These are phyloP conservation scores for Obba rivulosa DNA, from an alignment of 768 basidiomycete species.

Conservation along the genomic window DNA sequence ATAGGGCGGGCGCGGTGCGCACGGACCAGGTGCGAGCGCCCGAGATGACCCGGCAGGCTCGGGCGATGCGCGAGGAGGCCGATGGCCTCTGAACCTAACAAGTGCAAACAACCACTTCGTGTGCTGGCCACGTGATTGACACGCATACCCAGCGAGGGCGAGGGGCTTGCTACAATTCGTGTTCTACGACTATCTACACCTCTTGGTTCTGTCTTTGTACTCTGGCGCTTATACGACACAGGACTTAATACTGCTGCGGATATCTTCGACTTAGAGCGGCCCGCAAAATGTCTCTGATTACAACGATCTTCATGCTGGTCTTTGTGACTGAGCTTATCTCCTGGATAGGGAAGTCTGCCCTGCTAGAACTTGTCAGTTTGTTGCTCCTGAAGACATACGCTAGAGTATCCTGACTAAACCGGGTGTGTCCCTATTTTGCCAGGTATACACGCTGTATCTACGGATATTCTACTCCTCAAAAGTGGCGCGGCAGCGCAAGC, in stretches of 20 bases:
- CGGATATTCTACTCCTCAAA: constrained; percentile 55
- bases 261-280: neutral
- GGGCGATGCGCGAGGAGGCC: constrained; percentile 1
- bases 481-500: constrained; percentile 53
- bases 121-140: constrained; percentile 7
- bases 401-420: constrained; percentile 2
- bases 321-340: constrained; percentile 79
- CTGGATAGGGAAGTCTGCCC: constrained; percentile 84
- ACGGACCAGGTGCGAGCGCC: constrained; percentile 4
- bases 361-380: constrained; percentile 69
- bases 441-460: constrained; percentile 75
- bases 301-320: constrained; percentile 78
- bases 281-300: constrained; percentile 65
- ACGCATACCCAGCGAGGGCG: no score
- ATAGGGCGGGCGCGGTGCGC: constrained; percentile 1
- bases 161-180: neutral
- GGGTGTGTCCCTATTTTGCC: neutral
- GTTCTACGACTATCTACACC: neutral
- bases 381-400: neutral
- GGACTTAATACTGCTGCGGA: neutral
- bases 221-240: neutral
- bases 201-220: neutral
- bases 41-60: neutral
- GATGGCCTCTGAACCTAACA: constrained; percentile 25
- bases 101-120: constrained; percentile 19